Evolutionary conservation across 805 yeast species (phyloP), one percentile per base, ranked within the genome.

Genomic region (Candida corydali): DNA sequence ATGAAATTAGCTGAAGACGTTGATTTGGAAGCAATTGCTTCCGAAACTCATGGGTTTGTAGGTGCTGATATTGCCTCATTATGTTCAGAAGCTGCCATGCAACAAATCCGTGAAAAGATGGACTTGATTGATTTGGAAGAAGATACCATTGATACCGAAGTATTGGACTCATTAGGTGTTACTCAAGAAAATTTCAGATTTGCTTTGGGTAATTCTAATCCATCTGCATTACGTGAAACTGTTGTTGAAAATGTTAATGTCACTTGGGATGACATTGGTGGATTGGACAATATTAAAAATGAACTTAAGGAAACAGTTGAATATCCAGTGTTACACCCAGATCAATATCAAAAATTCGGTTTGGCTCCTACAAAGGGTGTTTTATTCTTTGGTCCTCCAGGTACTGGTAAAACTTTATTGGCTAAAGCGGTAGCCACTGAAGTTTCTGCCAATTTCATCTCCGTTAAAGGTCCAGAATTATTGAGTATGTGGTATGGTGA

Each of bases 81-180:
- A 57, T 93, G 98, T 75, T 88, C 97, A n/a, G 99, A 94, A 70
- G 98, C 98, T 47, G 99, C 98, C 41, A 93, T 93, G 98, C 98
- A 93, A 75, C 98, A 94, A 73, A 93, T 93, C 57, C 86, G 98
- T 69, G 99, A 93, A 70, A 93, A 93, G 79, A 89, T 93, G 97
- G 98, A 93, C 57, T 73, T 93, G 47, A 93, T 94, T 51, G 98
- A 91, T 57, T 73, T 89, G 50, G 97, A 89, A 44, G 95, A 88
- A 64, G 97, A 89, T 45, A 93, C 91, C 51, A 93, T 94, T 52
- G 98, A 89, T 61, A 96, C 98, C 26, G 98, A 93, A 71, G 82
- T 93, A 18, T 78, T 93, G 56, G 96, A 93, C 62, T 85, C 96
- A 17, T 75, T 93, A 51, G 98, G 98, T 44, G 99, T 93, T 39